phyloP scores from a whole-genome alignment of 352 stramenopile genomes.

The Phytophthora fragariae region DNA sequence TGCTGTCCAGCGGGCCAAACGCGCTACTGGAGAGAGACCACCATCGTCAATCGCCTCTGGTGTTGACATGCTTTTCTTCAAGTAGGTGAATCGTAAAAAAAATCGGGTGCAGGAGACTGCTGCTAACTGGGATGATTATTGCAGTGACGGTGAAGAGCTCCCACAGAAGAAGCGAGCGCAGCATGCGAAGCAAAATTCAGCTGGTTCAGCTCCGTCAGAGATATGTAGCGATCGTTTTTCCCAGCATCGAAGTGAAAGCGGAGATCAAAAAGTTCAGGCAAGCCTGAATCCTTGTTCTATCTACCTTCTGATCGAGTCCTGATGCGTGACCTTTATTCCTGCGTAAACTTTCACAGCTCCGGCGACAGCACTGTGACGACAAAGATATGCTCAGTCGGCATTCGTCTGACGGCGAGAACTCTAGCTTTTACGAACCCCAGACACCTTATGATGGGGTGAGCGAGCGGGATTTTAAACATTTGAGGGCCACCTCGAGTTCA shows the following conservation, averaged over 20 bases:
- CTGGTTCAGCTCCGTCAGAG: slow-evolving; percentile 2
- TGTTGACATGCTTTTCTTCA: slow-evolving; percentile 48
- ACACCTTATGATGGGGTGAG: slow-evolving; percentile 1
- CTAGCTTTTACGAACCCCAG: neutral
- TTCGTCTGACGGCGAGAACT: slow-evolving; percentile 3
- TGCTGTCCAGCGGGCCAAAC: slow-evolving; percentile 7
- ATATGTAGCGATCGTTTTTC: neutral
- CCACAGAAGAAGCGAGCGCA: slow-evolving; percentile 24
- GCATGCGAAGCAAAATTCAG: neutral
- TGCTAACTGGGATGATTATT: slow-evolving; percentile 3
- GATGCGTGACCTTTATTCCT: neutral
- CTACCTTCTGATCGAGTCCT: neutral
- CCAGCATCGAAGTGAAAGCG: slow-evolving; percentile 3
- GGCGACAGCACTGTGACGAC: slow-evolving; percentile 3
- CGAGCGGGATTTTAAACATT: slow-evolving; percentile 17
- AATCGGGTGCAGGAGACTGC: neutral
- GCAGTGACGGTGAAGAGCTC: slow-evolving; percentile 47
- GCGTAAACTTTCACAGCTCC: slow-evolving; percentile 7
- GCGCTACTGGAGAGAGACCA: slow-evolving; percentile 1
- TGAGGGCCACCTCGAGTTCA: slow-evolving; percentile 13
- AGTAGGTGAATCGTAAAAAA: slow-evolving; percentile 33
- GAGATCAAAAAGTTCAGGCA: slow-evolving; percentile 18
- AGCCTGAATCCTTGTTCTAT: neutral
- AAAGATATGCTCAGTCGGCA: slow-evolving; percentile 6
- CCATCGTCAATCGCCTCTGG: slow-evolving; percentile 42